These are phyloP conservation scores for Urostyla sp. DNA, from an alignment of 73 alveolate species.

Conservation along the genomic window DNA sequence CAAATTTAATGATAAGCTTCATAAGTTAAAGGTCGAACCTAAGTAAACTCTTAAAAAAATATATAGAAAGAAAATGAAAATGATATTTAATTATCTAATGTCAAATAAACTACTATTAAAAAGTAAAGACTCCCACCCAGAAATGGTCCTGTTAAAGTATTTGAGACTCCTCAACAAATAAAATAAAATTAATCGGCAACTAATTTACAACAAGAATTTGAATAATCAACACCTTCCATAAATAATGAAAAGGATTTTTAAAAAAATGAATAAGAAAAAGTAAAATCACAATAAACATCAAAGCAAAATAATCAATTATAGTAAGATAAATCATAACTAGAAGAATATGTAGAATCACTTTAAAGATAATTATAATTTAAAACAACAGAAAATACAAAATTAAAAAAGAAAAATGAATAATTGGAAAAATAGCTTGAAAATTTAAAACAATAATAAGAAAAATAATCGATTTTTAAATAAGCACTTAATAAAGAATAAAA, in stretches of 20 bases:
- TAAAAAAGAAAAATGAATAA: constrained; percentile 26
- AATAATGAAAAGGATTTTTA: not conserved
- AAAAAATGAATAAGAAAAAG: not conserved
- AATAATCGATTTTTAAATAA: not conserved
- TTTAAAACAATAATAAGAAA: constrained; percentile 27
- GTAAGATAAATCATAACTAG: not conserved
- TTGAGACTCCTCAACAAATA: too few species aligned
- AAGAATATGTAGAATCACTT: not conserved
- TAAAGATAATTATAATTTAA: constrained; percentile 20
- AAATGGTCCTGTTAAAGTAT: constrained; percentile 24
- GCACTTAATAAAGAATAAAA: constrained; percentile 37
- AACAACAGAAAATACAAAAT: constrained; percentile 34
- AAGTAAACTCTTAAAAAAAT: not conserved
- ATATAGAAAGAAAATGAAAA: not conserved
- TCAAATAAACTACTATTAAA: not conserved
- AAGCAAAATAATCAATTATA: not conserved
- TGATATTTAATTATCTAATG: not conserved
- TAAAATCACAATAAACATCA: not conserved
- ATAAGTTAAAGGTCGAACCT: not conserved
- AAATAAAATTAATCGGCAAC: not conserved
- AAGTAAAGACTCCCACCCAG: constrained; percentile 16
- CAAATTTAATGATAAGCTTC: constrained; percentile 28
- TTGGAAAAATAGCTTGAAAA: constrained; percentile 32
- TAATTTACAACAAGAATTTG: not conserved
- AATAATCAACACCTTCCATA: not conserved